Percentiles rank a stretch among this genome's conserved stretches.
These are phyloP conservation scores for Zea mays DNA, from an alignment of 176 grass and related monocot genomes.

Conservation along the genomic window DNA sequence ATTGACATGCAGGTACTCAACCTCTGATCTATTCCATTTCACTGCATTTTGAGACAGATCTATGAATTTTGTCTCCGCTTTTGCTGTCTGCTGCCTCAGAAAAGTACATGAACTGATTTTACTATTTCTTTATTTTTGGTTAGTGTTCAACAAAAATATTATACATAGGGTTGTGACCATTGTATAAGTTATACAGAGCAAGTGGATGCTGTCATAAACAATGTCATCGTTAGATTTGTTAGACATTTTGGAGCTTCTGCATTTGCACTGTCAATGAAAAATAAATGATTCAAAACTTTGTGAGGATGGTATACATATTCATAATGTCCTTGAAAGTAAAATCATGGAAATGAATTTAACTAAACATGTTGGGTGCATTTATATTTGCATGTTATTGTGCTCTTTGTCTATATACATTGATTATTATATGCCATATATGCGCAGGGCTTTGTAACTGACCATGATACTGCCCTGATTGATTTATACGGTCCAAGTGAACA, in stretches of 20 bases:
- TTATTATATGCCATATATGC: slow-evolving; percentile 27
- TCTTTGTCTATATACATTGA: slow-evolving; percentile 4
- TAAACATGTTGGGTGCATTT: slow-evolving; percentile 9
- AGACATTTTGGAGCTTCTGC: slow-evolving; percentile 18
- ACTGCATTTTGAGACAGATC: slow-evolving; percentile 4
- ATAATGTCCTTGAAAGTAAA: slow-evolving; percentile 23
- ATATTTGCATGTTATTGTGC: slow-evolving; percentile 12
- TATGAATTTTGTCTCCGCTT: not conserved
- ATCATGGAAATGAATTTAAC: not conserved
- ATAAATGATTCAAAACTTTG: slow-evolving; percentile 22
- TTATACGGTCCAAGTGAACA: slow-evolving; percentile 60
- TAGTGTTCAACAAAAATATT: not conserved
- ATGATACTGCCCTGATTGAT: slow-evolving; percentile 78
- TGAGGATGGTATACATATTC: slow-evolving; percentile 13
- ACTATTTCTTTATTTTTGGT: slow-evolving; percentile 14
- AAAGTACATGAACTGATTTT: slow-evolving; percentile 17
- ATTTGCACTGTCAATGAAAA: slow-evolving; percentile 26
- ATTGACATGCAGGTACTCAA: slow-evolving; percentile 89
- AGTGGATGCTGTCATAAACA: slow-evolving; percentile 21
- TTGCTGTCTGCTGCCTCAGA: not conserved
- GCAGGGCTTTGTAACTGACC: slow-evolving; percentile 88
- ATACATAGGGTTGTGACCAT: not conserved
- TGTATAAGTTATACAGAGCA: slow-evolving; percentile 8
- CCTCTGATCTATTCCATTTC: not conserved
- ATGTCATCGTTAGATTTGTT: not conserved